Conservation (phyloP, 192 early-diverging fungal species). For the Cladochytrium replicatum region DNA sequence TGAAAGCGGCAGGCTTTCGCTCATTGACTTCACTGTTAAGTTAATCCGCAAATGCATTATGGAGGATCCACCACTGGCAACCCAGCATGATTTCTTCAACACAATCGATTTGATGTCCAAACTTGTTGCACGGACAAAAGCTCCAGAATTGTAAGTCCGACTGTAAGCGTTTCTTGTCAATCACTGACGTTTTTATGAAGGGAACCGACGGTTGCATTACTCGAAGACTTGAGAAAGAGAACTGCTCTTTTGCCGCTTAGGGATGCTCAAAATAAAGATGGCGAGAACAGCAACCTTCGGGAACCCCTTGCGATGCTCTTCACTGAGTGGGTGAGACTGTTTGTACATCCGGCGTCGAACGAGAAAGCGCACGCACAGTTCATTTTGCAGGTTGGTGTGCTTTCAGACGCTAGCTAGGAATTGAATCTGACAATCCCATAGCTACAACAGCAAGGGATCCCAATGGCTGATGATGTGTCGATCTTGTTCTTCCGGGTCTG, state of each 20-base stretch:
- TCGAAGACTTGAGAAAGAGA: constrained; percentile 47
- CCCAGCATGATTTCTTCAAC: constrained; percentile 39
- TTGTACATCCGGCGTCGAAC: constrained; percentile 57
- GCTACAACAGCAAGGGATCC: constrained; percentile 65
- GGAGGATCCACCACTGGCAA: constrained; percentile 39
- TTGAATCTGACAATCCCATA: too few species aligned
- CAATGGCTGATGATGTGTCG: constrained; percentile 64
- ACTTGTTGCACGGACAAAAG: constrained; percentile 51
- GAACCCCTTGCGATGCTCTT: constrained; percentile 59
- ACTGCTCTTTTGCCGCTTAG: constrained; percentile 19
- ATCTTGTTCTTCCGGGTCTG: constrained; percentile 87
- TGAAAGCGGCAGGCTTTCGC: constrained; percentile 57
- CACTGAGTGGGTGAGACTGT: constrained; percentile 73
- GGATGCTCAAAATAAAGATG: constrained; percentile 30
- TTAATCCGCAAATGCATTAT: constrained; percentile 63
- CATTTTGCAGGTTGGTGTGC: constrained; percentile 37
- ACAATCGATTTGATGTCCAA: constrained; percentile 66
- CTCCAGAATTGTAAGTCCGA: constrained; percentile 40
- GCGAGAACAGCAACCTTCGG: constrained; percentile 44
- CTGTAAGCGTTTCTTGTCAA: too few species aligned
- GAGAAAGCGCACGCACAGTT: constrained; percentile 59
- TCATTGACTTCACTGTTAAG: constrained; percentile 67
- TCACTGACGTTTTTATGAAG: too few species aligned
- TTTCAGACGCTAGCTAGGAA: constrained; percentile 3
- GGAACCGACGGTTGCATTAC: too few species aligned